Conservation (phyloP, 1,284 basidiomycete species). For the Chondrostereum purpureum region DNA sequence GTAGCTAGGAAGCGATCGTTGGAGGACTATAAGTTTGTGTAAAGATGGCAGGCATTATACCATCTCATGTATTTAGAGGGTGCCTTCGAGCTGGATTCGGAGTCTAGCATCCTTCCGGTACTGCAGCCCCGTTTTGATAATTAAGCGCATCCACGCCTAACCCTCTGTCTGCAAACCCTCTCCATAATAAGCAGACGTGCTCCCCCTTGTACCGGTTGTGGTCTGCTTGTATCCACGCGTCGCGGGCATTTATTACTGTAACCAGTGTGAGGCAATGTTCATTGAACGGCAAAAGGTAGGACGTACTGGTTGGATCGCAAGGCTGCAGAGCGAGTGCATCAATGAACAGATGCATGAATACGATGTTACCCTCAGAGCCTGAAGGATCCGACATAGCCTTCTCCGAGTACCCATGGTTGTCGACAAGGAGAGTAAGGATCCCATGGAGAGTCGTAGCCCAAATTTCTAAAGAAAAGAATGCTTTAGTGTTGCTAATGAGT, state of each 20-base stretch:
- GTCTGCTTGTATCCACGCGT: constrained; percentile 51
- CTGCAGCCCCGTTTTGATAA: too few relatives aligned
- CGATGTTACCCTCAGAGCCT: constrained; percentile 37
- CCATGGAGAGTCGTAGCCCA: constrained; percentile 52
- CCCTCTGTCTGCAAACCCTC: constrained; percentile 43
- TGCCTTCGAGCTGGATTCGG: too few relatives aligned
- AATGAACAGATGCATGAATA: constrained; percentile 43
- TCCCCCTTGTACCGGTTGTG: constrained; percentile 40
- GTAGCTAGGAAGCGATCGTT: too few relatives aligned
- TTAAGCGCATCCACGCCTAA: too few relatives aligned
- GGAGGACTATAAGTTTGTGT: background rate
- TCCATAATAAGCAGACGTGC: constrained; percentile 42
- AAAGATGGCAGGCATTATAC: too few relatives aligned
- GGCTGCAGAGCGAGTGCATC: too few relatives aligned
- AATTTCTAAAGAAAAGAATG: constrained; percentile 29
- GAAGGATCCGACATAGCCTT: constrained; percentile 33
- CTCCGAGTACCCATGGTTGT: constrained; percentile 32
- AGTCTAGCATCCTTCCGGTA: too few relatives aligned
- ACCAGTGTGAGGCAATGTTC: constrained; percentile 5
- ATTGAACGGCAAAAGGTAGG: background rate
- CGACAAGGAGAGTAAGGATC: constrained; percentile 41
- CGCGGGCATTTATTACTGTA: constrained; percentile 28
- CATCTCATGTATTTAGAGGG: too few relatives aligned
- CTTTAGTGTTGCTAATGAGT: background rate
- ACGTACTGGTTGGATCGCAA: constrained; percentile 44